Evolutionary conservation across 805 yeast species (phyloP), one percentile per base, ranked within the genome.

Genomic region (Tanozyma kutaoensis): DNA sequence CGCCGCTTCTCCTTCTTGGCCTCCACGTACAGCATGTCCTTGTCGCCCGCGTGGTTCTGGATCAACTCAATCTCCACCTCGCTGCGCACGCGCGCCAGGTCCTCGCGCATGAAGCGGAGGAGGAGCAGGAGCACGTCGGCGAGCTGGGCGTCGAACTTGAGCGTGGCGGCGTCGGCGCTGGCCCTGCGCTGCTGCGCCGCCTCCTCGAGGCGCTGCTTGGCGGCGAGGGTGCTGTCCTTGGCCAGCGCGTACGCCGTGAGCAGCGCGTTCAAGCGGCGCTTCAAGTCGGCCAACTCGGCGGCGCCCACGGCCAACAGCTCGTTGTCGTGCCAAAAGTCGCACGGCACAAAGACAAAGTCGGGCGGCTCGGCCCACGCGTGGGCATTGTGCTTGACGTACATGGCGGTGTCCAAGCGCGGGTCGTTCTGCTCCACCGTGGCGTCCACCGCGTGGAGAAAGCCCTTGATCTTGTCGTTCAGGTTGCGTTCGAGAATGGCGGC

Each of bases 261-360:
- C 11, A 64, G 49, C 14, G 40, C 33, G 33, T 68, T 67, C 32
- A 80, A 52, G 28, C 55, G 53, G 30, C 59, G 55, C 44, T 69
- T 72, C 43, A 79, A 52, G 22, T 66, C 69, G 5, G 66, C 58
- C 28, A 76, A 52, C 42, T 74, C 81, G 5, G 62, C 65, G 23
- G 68, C 73, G 24, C 67, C 65, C 4, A 66, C 58, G 35, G 76
- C 62, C 42, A 80, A 65, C 20, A 68, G 57, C 37, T 84, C 95
- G 50, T 91, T 96, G 44, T 91, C 98, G 52, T 88, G 97, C 98
- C 98, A 91, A 23, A 91, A 76, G 17, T 85, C 75, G 15, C 93
- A 76, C 2, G 97, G 95, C 35, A 80, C 68, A 43, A 79, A 91
- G 37, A 71, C 64, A 45, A 79, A 82, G 53, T 88, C 97, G 5